phyloP scores from a whole-genome alignment of 306 rosid species.

The Hippophae rhamnoides region DNA sequence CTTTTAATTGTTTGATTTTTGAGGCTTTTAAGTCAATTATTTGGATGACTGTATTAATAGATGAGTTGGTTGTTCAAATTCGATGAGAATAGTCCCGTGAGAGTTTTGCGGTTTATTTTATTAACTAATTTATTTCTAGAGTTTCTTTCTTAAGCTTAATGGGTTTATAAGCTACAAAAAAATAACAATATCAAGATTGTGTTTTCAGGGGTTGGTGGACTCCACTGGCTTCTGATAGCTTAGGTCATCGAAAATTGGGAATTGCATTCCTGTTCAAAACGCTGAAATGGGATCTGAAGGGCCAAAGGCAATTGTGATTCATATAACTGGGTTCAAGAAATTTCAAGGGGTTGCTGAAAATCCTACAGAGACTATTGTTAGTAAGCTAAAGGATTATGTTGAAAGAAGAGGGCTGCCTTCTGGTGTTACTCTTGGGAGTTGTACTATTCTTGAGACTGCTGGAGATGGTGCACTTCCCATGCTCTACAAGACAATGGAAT shows the following conservation, averaged over 20 bases:
- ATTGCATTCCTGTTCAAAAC: slow-evolving; percentile 42
- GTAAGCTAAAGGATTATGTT: slow-evolving; percentile 46
- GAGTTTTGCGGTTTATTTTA: too few relatives aligned
- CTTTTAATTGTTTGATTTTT: not conserved
- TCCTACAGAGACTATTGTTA: slow-evolving; percentile 64
- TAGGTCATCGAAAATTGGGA: slow-evolving; percentile 42
- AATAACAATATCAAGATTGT: not conserved
- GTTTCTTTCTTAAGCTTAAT: not conserved
- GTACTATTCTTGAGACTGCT: slow-evolving; percentile 59
- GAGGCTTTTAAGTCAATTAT: not conserved
- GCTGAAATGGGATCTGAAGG: slow-evolving; percentile 83
- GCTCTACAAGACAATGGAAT: slow-evolving; percentile 48
- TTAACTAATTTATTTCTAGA: not conserved
- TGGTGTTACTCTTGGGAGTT: slow-evolving; percentile 71
- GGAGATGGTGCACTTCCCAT: slow-evolving; percentile 54
- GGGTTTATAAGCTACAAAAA: not conserved
- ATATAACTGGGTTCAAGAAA: slow-evolving; percentile 77
- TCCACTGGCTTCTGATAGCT: not conserved
- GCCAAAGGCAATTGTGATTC: slow-evolving; percentile 50
- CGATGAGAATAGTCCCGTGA: too few relatives aligned
- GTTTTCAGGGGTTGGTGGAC: slow-evolving; percentile 17
- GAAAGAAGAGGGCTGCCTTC: slow-evolving; percentile 57
- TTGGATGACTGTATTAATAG: not conserved
- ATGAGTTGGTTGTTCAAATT: not conserved
- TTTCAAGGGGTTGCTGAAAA: slow-evolving; percentile 72